phyloP scores from a whole-genome alignment of 2,329 filamentous ascomycete species.

The Emmonsiellopsis sp. region DNA sequence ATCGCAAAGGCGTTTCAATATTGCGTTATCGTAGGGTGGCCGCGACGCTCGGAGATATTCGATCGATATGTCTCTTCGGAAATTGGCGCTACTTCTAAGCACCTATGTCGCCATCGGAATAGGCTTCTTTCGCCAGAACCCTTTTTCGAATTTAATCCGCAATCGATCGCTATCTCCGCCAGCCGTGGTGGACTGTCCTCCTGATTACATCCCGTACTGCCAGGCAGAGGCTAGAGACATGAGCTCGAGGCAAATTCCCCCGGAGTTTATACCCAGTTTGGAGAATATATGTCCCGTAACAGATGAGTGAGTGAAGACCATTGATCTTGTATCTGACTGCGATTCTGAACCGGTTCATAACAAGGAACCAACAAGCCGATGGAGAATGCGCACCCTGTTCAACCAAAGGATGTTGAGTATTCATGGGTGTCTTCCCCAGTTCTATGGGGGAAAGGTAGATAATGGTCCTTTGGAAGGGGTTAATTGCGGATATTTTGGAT shows the following conservation, averaged over 20 bases:
- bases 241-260: no score
- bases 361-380: no score
- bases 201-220: not conserved
- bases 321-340: not conserved
- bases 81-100: not conserved
- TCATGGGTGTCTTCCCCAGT: no score
- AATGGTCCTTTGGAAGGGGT: no score
- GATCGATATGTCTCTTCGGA: not conserved
- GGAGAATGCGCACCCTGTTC: no score
- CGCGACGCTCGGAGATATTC: not conserved
- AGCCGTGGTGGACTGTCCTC: not conserved
- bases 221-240: not conserved
- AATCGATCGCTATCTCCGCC: not conserved
- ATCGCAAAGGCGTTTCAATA: not conserved
- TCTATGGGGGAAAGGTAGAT: no score
- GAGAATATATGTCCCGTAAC: not conserved
- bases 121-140: not conserved
- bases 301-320: not conserved
- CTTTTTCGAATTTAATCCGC: no score
- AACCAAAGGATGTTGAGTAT: no score
- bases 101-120: not conserved
- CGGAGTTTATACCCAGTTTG: no score
- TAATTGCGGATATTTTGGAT: no score
- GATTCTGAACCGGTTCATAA: not conserved
- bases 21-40: no score